These are phyloP conservation scores for Annulohypoxylon nitens DNA, from an alignment of 495 filamentous ascomycete genomes.

Conservation along the genomic window DNA sequence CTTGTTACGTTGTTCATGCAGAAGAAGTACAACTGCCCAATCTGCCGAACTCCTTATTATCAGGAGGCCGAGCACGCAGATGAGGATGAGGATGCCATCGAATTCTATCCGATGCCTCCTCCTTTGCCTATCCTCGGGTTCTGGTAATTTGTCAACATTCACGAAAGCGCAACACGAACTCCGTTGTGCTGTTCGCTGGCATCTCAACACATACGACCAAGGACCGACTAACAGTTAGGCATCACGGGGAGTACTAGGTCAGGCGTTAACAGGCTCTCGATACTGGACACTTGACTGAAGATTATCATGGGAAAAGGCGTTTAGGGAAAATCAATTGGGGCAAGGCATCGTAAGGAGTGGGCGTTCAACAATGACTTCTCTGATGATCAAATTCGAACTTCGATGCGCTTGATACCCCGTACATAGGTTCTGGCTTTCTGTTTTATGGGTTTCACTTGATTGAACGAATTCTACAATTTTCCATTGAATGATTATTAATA, in stretches of 20 bases:
- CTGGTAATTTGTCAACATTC: slow-evolving; percentile 22
- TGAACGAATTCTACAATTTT: slow-evolving; percentile 1
- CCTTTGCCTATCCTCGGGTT: slow-evolving; percentile 24
- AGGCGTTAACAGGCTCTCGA: background rate
- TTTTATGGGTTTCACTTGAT: background rate
- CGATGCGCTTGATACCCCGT: background rate
- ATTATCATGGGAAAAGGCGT: background rate
- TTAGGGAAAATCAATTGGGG: background rate
- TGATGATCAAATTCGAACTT: background rate
- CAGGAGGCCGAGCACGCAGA: slow-evolving; percentile 7
- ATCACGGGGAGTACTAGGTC: background rate
- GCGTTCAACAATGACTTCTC: background rate
- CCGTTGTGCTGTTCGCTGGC: background rate
- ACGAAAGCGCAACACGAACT: background rate
- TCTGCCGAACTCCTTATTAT: slow-evolving; percentile 43
- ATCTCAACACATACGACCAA: background rate
- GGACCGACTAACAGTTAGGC: background rate
- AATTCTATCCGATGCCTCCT: slow-evolving; percentile 25
- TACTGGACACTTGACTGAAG: background rate
- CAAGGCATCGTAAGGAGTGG: background rate
- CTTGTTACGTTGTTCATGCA: slow-evolving; percentile 44
- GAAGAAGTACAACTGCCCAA: slow-evolving; percentile 40
- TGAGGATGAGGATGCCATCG: background rate
- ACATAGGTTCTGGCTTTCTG: background rate
- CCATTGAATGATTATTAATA: background rate